These are phyloP conservation scores for Trichoderma endophyticum DNA, from an alignment of 2,329 filamentous ascomycete genomes.

Conservation along the genomic window DNA sequence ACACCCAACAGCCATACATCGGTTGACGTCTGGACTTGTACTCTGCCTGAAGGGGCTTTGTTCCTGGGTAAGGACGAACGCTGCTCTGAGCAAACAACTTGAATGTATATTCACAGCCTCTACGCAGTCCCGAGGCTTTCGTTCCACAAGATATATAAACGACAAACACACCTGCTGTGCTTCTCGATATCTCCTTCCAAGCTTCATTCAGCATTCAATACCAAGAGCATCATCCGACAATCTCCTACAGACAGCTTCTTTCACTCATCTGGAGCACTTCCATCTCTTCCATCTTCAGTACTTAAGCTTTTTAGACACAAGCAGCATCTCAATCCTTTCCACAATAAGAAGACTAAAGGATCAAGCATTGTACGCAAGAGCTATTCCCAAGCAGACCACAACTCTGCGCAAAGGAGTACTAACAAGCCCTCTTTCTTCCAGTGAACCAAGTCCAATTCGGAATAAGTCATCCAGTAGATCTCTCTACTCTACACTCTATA, in stretches of 20 bases:
- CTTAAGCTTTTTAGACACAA: neutral
- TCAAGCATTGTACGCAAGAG: neutral
- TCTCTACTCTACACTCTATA: neutral
- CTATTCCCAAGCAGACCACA: neutral
- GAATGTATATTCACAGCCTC: slow-evolving; percentile 17
- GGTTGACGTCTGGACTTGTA: slow-evolving; percentile 20
- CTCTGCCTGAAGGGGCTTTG: slow-evolving; percentile 16
- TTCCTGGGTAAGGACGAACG: slow-evolving; percentile 17
- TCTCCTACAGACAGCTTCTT: neutral
- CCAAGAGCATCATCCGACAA: neutral
- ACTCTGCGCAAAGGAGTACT: neutral
- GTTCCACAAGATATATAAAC: slow-evolving; percentile 20
- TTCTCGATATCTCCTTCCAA: slow-evolving; percentile 8
- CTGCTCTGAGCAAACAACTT: slow-evolving; percentile 16
- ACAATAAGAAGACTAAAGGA: neutral
- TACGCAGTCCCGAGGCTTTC: slow-evolving; percentile 13
- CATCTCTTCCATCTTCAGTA: neutral
- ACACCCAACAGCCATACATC: slow-evolving; percentile 21
- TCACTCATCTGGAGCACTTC: neutral
- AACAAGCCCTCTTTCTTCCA: neutral
- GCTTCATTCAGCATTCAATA: slow-evolving; percentile 9
- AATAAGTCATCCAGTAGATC: neutral
- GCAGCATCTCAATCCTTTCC: neutral
- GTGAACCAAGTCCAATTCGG: neutral
- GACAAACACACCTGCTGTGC: slow-evolving; percentile 12